These are phyloP conservation scores for Magnaporthales sp. DNA, from an alignment of 2,329 filamentous ascomycete genomes.

Conservation along the genomic window DNA sequence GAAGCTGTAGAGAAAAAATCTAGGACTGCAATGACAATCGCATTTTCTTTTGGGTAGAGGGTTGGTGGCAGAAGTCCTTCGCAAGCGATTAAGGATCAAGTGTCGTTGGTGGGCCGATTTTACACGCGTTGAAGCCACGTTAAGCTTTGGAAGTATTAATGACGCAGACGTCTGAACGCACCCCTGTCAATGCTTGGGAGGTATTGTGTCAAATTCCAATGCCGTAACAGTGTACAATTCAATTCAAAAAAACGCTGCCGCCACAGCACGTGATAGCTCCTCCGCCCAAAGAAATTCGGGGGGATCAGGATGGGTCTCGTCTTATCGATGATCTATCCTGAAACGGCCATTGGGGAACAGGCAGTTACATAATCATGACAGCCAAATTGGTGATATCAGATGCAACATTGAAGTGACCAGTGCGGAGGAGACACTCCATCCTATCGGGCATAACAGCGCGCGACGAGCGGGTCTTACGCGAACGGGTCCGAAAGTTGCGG, in stretches of 20 bases:
- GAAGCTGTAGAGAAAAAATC: not conserved
- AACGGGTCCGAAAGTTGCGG: not conserved
- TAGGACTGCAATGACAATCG: not conserved
- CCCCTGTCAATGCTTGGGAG: not conserved
- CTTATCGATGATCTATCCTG: not conserved
- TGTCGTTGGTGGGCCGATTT: not conserved
- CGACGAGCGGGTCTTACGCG: not conserved
- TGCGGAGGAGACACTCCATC: not conserved
- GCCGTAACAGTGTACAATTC: too few relatives aligned
- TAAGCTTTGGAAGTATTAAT: not conserved
- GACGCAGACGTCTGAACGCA: not conserved
- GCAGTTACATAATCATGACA: not conserved
- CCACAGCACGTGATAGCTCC: not conserved
- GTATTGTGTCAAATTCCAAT: not conserved
- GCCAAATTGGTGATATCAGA: not conserved
- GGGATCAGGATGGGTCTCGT: not conserved
- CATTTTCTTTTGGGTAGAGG: not conserved
- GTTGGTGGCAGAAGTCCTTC: not conserved
- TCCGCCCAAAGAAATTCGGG: not conserved
- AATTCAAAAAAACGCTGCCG: not conserved
- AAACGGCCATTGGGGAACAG: not conserved
- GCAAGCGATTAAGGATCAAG: not conserved
- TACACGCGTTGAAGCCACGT: conserved; percentile 2
- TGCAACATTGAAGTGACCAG: not conserved
- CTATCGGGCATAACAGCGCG: not conserved